These are phyloP conservation scores for Conringia planisiliqua DNA, from an alignment of 345 rosid genomes.

Conservation along the genomic window DNA sequence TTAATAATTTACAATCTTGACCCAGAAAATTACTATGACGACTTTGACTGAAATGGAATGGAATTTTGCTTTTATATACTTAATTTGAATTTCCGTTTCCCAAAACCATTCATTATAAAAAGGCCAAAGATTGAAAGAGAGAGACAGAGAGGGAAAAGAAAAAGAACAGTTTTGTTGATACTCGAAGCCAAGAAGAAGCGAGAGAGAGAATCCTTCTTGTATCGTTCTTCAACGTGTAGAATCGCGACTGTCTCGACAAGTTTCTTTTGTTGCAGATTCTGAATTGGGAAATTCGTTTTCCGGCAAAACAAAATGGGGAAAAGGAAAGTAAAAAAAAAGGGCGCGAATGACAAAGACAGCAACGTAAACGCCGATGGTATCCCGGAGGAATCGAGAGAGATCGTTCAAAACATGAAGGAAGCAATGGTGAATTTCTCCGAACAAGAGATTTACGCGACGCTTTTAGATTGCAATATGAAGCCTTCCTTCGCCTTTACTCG, in stretches of 20 bases:
- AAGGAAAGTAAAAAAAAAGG: neutral
- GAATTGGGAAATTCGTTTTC: too few species aligned
- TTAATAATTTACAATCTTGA: neutral
- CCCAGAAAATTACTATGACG: neutral
- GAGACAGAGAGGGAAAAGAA: neutral
- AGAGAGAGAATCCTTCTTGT: neutral
- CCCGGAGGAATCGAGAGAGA: slow-evolving; percentile 55
- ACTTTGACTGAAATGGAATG: neutral
- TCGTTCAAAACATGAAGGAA: slow-evolving; percentile 66
- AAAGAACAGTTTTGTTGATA: neutral
- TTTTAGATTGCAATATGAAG: slow-evolving; percentile 75
- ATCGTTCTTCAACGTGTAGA: too few species aligned
- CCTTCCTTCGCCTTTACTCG: slow-evolving; percentile 66
- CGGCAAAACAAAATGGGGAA: slow-evolving; percentile 40
- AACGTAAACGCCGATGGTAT: slow-evolving; percentile 44
- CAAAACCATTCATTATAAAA: neutral
- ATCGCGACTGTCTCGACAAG: too few species aligned
- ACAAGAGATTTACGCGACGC: slow-evolving; percentile 74
- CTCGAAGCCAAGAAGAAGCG: neutral
- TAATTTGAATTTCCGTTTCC: neutral
- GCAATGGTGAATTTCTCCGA: slow-evolving; percentile 56
- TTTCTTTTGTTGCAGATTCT: slow-evolving; percentile 41
- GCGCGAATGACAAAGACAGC: slow-evolving; percentile 38
- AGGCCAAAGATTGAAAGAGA: neutral
- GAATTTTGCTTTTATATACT: neutral